Evolutionary conservation across 2,329 filamentous ascomycete genomes (phyloP).

Genomic region (Dendryphion nanum): DNA sequence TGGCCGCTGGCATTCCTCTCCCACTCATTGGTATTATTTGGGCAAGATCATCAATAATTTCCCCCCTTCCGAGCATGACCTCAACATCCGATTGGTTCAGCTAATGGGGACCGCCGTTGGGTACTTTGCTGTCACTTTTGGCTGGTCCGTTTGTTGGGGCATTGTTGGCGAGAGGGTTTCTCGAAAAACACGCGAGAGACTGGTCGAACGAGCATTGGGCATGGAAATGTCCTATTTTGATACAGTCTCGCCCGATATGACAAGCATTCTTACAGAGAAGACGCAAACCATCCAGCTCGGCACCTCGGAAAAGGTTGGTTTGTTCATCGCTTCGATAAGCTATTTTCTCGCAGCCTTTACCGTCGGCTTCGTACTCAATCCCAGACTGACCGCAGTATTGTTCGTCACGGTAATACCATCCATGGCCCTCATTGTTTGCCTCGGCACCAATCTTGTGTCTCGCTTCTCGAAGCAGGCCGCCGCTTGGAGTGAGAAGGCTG

Average conservation of each 20-base stretch:
- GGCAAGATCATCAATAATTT: conserved; percentile 52
- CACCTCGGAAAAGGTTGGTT: conserved; percentile 48
- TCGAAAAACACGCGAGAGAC: conserved; percentile 45
- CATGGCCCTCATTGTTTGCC: conserved; percentile 44
- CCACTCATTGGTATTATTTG: conserved; percentile 61
- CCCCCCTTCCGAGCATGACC: conserved; percentile 46
- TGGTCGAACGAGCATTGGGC: conserved; percentile 49
- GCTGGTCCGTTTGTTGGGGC: conserved; percentile 51
- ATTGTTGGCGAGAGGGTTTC: conserved; percentile 52
- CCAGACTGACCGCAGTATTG: conserved; percentile 43
- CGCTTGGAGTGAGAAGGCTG: conserved; percentile 42
- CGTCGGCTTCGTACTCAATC: conserved; percentile 46
- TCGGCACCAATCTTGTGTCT: conserved; percentile 43
- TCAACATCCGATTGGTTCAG: conserved; percentile 41
- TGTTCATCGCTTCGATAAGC: conserved; percentile 47
- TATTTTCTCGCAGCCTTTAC: conserved; percentile 47
- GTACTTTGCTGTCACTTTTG: conserved; percentile 52
- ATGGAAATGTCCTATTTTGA: conserved; percentile 56
- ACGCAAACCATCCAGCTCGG: conserved; percentile 48
- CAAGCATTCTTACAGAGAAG: conserved; percentile 45
- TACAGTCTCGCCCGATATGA: conserved; percentile 49
- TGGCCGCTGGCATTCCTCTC: conserved; percentile 58
- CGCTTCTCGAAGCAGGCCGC: conserved; percentile 40
- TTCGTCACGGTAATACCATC: conserved; percentile 49
- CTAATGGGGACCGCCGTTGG: conserved; percentile 47